Base-by-base conservation (phyloP, 2,329 filamentous ascomycete species). In the Aspergillus fructus region DNA sequence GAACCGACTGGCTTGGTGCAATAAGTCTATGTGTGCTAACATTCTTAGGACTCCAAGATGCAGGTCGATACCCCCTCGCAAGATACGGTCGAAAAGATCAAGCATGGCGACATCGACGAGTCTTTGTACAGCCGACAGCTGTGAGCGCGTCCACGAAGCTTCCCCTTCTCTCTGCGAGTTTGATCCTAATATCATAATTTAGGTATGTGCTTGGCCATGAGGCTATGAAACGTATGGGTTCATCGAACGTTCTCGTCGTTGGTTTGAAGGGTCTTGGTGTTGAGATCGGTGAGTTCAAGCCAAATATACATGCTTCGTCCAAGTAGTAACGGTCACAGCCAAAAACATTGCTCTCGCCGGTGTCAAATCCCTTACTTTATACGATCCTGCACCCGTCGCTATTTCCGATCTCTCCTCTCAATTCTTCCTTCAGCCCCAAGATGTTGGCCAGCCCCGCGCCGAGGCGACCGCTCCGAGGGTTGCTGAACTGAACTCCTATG, bases 271-370 rank as follows among this genome's bases (percentile, higher is more conserved):
- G 94, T 51, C 85, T 99, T 41, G 94, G 94, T 80, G 93, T 97
- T 55, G 94, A 99, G 78, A 94, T 99, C 68, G 79, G 79, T 81
- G 70, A 62, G 55, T 46, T 23, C 24, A n/a, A 34, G 5, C 15
- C 24, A 24, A 34, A 74, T 68, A 60, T 43, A 52, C 8, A 15
- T 19, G n/a, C 19, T 15, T 45, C 40, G 21, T 17, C 52, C 50
- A 42, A 51, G 49, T 58, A 52, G 59, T 58, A 56, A 30, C 24
- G 34, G n/a, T 27, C 50, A n/a, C 62, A 81, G 93, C 94, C 71
- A 99, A 99, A 84, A 99, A 99, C 71, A 91, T 99, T 70, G 94
- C 94, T 59, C 88, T 99, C 67, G 94, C 94, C 67, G 94, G 94
- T 74, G 94, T 99, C 78, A 99, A 99, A 83, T 97, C 93, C 71